Evolutionary conservation across 2,329 filamentous ascomycete species (phyloP), one percentile per base, ranked within the genome.

Genomic region (Sclerotinia minor): DNA sequence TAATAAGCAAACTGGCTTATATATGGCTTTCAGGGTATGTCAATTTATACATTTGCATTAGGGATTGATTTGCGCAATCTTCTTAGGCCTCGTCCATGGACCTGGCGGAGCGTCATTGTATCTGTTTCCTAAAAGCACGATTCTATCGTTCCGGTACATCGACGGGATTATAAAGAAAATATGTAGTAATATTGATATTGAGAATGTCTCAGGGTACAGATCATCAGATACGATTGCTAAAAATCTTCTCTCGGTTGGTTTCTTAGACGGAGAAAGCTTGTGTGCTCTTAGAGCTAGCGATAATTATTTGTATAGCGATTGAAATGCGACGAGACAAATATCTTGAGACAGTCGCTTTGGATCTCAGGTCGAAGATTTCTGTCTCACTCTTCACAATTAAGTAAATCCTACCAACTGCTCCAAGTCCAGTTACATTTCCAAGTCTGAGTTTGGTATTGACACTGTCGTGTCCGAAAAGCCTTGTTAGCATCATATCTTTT

Each of bases 31-130:
- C 8, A 35, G 35, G 7, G 35, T 13, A 29, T 65, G 4, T 61
- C 53, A 7, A 17, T 44, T 41, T 70, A 69, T 50, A 55, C 57
- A n/a, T 35, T 65, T 19, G 35, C 87, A 47, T 85, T 87, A 75
- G 85, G 82, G 13, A 75, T 87, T 15, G 80, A 82, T 0, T 85
- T 85, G 32, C n/a, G 83, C 81, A 73, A 81, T 87, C 67, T 67
- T 59, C 29, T 85, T 84, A 0, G 81, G 80, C 0, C 76, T 87
- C 41, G 82, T 85, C 0, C 85, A 88, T 72, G 79, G 75, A 1
- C 77, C 78, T 4, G 85, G 85, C 1, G 79, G 85, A 32, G 13
- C n/a, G 17, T 32, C 59, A 11, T 24, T 57, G 4, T 35, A 65
- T 24, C 15, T 57, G 15, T 11, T 57, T 54, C 13, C 8, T 9